These are phyloP conservation scores for Suillus ampliporus DNA, from an alignment of 768 basidiomycete genomes.

Conservation along the genomic window DNA sequence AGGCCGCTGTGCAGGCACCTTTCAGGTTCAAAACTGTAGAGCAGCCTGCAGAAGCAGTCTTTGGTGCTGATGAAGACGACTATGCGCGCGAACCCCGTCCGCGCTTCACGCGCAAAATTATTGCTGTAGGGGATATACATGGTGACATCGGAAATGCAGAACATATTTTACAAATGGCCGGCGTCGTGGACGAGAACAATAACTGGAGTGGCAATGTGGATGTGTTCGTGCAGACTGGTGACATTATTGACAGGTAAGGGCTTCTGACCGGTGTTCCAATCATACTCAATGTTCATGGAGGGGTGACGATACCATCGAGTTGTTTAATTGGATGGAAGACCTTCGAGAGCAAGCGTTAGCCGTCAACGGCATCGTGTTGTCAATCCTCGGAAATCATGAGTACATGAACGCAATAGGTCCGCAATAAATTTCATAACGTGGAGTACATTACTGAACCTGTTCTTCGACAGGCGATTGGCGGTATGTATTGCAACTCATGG, in stretches of 20 bases:
- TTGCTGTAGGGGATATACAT: constrained; percentile 93
- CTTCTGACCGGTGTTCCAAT: constrained; percentile 8
- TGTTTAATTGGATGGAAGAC: constrained; percentile 85
- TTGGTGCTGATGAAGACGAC: neutral
- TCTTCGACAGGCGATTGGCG: constrained; percentile 78
- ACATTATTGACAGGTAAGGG: constrained; percentile 87
- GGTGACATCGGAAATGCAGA: constrained; percentile 85
- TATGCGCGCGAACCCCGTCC: constrained; percentile 30
- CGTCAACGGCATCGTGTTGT: constrained; percentile 74
- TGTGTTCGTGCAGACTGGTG: constrained; percentile 93
- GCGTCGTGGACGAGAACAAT: constrained; percentile 71
- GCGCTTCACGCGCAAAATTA: constrained; percentile 55
- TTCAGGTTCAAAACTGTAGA: constrained; percentile 24
- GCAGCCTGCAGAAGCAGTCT: constrained; percentile 14
- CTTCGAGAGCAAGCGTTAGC: constrained; percentile 76
- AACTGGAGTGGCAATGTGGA: constrained; percentile 86
- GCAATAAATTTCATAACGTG: constrained; percentile 16
- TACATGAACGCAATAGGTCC: constrained; percentile 90
- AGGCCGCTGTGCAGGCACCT: constrained; percentile 26
- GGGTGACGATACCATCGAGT: constrained; percentile 87
- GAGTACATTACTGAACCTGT: constrained; percentile 10
- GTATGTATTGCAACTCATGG: constrained; percentile 40
- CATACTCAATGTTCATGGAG: constrained; percentile 43
- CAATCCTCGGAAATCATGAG: constrained; percentile 93
- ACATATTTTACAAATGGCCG: constrained; percentile 79